Base-by-base conservation (phyloP, 1,284 basidiomycete species). In the Moesziomyces parantarcticus region DNA sequence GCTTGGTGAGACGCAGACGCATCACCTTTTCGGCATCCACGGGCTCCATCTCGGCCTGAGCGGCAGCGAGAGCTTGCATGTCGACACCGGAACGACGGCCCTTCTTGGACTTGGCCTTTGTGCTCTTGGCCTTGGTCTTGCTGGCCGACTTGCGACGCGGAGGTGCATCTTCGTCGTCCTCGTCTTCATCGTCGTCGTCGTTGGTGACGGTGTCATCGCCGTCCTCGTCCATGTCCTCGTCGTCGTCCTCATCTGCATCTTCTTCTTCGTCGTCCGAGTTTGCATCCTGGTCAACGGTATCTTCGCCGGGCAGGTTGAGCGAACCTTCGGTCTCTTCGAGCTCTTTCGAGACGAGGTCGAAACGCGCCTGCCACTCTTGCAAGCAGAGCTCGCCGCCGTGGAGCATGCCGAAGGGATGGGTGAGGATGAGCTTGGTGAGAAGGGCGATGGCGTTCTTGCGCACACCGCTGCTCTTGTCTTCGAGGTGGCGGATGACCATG, bases 401-500 rank as follows among this genome's bases (percentile, higher is more conserved):
- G 84, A 92, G 88, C 10, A 89, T 80, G 0, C 91, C 92, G 82
- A 92, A 98, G 2, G 96, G 95, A 85, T 99, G 96, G 0, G 94
- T 97, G 64, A 89, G 79, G 43, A 99, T 86, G 23, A 99, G 86
- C 78, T 90, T 89, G 48, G 89, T 89, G 32, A 99, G 85, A 7
- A 97, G 86, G 20, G 89, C 88, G 51, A 93, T 91, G 11, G 94
- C 92, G 62, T 89, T 89, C 84, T 94, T 94, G 74, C 96, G 88
- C 14, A 97, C 96, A 13, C 88, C 90, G 32, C 92, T 90, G 1
- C 90, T 90, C 85, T 98, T 98, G 86, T 99, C 97, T 76, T 94
- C 90, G 54, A 99, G 87, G 7, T 92, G 90, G 7, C 87, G 89
- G 39, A 92, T 89, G 0, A 93, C 92, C 25, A 90, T 88, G 48